Evolutionary conservation across 2,329 filamentous ascomycete species (phyloP).

Genomic region (Penicillium janthinellum): DNA sequence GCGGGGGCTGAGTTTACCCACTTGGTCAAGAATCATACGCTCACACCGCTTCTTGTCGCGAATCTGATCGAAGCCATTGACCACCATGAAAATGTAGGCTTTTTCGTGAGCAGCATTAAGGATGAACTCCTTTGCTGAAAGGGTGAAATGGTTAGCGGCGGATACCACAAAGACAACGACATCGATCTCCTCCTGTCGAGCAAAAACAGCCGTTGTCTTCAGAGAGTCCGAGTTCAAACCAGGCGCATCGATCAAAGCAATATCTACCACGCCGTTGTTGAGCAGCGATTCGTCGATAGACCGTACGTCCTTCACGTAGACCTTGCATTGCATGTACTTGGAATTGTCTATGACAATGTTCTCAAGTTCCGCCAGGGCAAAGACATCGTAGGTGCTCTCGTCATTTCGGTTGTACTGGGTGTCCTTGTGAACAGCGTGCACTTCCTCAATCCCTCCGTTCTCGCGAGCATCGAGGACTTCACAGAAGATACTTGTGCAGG

Average conservation of each 20-base stretch:
- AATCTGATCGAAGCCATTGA: conserved; percentile 95
- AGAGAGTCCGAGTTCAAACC: conserved; percentile 94
- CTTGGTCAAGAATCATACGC: conserved; percentile 90
- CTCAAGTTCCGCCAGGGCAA: conserved; percentile 74
- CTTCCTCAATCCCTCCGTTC: conserved; percentile 89
- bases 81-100: conserved; percentile 98
- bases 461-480: conserved; percentile 92
- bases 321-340: conserved; percentile 90
- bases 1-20: conserved; percentile 81
- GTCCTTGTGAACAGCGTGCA: conserved; percentile 89
- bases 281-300: conserved; percentile 89
- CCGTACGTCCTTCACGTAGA: conserved; percentile 89
- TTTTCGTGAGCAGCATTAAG: conserved; percentile 94
- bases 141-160: conserved; percentile 95
- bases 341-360: conserved; percentile 87
- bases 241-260: conserved; percentile 93
- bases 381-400: conserved; percentile 92
- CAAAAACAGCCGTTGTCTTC: conserved; percentile 96
- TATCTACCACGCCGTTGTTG: conserved; percentile 97
- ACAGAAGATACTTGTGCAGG: conserved; percentile 97
- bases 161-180: conserved; percentile 98
- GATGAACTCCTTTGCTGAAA: conserved; percentile 97
- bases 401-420: conserved; percentile 81
- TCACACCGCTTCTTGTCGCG: conserved; percentile 87
- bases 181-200: conserved; percentile 96